Evolutionary conservation across 345 rosid genomes (phyloP).

Genomic region (Euphorbia pulcherrima): DNA sequence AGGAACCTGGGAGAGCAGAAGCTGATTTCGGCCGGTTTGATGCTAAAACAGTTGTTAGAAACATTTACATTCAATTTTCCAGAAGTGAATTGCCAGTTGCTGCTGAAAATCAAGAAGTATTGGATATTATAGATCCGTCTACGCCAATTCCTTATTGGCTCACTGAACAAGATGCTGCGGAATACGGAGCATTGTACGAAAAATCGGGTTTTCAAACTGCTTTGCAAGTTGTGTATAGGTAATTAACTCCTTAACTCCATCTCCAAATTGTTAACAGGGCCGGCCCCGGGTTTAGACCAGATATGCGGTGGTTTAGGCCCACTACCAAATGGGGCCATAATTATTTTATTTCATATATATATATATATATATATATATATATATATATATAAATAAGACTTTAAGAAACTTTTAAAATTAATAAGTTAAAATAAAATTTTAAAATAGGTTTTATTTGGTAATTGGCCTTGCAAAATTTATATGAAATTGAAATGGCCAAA

Average conservation of each 20-base stretch:
- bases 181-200: conserved; percentile 46
- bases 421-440: too few species aligned
- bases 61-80: conserved; percentile 48
- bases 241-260: not conserved
- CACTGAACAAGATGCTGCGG: conserved; percentile 46
- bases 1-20: conserved; percentile 60
- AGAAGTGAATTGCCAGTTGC: conserved; percentile 54
- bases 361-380: too few species aligned
- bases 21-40: conserved; percentile 57
- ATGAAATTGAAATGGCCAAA: too few species aligned
- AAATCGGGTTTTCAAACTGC: conserved; percentile 57
- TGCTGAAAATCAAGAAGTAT: conserved; percentile 47
- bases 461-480: too few species aligned
- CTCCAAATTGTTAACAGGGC: too few species aligned
- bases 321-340: too few species aligned
- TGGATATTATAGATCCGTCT: conserved; percentile 53
- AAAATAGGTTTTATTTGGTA: too few species aligned
- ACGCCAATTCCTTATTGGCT: conserved; percentile 56
- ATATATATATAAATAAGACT: too few species aligned
- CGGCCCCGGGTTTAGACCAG: too few species aligned
- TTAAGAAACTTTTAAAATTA: too few species aligned
- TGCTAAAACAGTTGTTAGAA: conserved; percentile 51
- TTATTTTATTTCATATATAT: too few species aligned
- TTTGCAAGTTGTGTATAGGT: conserved; percentile 54
- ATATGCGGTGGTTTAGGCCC: too few species aligned